A percentile compares a stretch with the other conserved stretches of the same genome.
Conservation (phyloP, 441 rosid species). For the Mallotus japonicus region DNA sequence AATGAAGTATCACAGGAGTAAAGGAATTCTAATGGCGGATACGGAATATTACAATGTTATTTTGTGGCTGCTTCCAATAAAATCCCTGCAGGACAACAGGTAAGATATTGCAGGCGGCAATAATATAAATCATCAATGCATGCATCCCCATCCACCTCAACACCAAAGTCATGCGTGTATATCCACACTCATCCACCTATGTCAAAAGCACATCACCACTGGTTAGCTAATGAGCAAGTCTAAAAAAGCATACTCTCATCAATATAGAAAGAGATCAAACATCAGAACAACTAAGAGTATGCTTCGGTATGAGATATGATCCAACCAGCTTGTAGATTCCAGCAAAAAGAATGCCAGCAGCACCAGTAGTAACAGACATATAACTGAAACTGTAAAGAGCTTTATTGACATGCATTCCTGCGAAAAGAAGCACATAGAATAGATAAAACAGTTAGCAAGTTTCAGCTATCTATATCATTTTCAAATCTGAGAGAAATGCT, state of each 20-base stretch:
- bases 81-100: slow-evolving; percentile 69
- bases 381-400: slow-evolving; percentile 79
- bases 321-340: slow-evolving; percentile 65
- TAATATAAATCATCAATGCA: slow-evolving; percentile 56
- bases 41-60: slow-evolving; percentile 55
- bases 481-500: neutral
- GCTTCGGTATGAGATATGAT: slow-evolving; percentile 4
- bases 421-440: slow-evolving; percentile 15
- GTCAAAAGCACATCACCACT: neutral
- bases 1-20: too few relatives aligned
- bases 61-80: slow-evolving; percentile 66
- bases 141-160: slow-evolving; percentile 86
- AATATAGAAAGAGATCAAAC: neutral
- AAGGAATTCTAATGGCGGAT: neutral
- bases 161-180: slow-evolving; percentile 36
- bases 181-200: slow-evolving; percentile 69
- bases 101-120: slow-evolving; percentile 63
- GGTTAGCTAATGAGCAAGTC: neutral
- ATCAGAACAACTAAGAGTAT: neutral
- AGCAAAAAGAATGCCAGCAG: slow-evolving; percentile 70
- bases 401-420: slow-evolving; percentile 81
- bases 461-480: neutral
- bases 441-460: neutral
- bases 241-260: neutral
- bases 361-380: slow-evolving; percentile 67